Evolutionary conservation across 139 green algal species (phyloP).

Genomic region (Tetratostichococcus sp.): DNA sequence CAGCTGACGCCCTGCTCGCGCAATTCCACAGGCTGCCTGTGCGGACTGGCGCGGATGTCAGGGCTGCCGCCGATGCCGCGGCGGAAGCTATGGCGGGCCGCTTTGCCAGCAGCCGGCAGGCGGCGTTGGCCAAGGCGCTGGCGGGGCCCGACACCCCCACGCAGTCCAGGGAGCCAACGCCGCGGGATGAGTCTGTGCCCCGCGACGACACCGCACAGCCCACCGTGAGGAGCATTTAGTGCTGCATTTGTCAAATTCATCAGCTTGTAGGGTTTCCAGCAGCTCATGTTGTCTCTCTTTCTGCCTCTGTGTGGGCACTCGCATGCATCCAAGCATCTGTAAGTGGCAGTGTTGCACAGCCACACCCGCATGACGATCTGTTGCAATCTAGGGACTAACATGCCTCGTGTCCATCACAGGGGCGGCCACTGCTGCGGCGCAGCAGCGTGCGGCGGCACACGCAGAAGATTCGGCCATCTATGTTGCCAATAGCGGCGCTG

Average conservation of each 20-base stretch:
- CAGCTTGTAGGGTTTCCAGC: too few relatives aligned
- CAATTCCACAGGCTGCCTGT: not conserved
- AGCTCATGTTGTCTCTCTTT: too few relatives aligned
- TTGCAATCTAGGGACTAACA: too few relatives aligned
- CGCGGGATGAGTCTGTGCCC: too few relatives aligned
- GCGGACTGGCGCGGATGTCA: not conserved
- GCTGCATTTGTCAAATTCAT: too few relatives aligned
- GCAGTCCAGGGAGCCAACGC: not conserved
- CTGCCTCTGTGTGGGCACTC: too few relatives aligned
- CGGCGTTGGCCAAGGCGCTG: not conserved
- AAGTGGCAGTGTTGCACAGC: too few relatives aligned
- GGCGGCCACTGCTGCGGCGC: not conserved
- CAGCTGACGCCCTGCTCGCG: not conserved
- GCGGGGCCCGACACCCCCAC: not conserved
- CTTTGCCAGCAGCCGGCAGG: not conserved
- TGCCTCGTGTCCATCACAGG: too few relatives aligned
- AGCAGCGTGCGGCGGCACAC: not conserved
- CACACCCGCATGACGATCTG: too few relatives aligned
- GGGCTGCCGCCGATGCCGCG: not conserved
- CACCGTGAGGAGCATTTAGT: too few relatives aligned
- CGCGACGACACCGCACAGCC: too few relatives aligned
- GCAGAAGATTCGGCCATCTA: not conserved
- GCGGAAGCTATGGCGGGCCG: not conserved
- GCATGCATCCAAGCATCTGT: too few relatives aligned
- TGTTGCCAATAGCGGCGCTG: not conserved